phyloP scores from a whole-genome alignment of 352 stramenopile species.

The Plasmopara halstedii region DNA sequence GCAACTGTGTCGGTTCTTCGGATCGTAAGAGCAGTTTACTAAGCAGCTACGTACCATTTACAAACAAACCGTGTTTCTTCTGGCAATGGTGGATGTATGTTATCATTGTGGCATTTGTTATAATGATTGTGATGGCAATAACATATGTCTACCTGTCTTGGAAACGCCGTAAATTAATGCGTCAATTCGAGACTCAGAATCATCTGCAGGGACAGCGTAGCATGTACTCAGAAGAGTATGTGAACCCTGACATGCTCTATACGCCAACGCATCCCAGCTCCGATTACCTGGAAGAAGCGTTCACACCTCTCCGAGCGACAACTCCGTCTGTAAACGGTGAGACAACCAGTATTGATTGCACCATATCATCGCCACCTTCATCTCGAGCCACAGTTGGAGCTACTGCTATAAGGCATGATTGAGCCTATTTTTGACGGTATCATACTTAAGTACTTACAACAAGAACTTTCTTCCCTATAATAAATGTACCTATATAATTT shows the following conservation, averaged over 20 bases:
- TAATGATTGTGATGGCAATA: conserved; percentile 46
- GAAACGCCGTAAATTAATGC: conserved; percentile 43
- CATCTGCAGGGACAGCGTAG: conserved; percentile 27
- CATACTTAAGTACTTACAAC: no score
- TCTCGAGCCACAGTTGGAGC: not conserved
- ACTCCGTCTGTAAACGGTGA: not conserved
- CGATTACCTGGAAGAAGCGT: not conserved
- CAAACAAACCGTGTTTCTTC: conserved; percentile 71
- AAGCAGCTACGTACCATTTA: conserved; percentile 50
- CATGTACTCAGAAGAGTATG: conserved; percentile 24
- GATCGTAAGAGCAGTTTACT: conserved; percentile 59
- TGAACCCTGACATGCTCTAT: conserved; percentile 37
- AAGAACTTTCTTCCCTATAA: no score
- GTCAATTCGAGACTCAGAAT: conserved; percentile 28
- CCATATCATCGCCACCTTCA: not conserved
- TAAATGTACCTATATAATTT: no score
- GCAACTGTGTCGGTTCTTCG: conserved; percentile 51
- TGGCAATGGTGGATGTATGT: conserved; percentile 88
- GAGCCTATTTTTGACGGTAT: no score
- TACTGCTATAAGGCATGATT: no score
- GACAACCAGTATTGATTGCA: not conserved
- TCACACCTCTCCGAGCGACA: not conserved
- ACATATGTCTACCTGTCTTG: conserved; percentile 46
- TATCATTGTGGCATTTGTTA: conserved; percentile 41
- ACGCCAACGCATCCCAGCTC: conserved; percentile 1